Evolutionary conservation across 257 asterid species (phyloP).

Genomic region (Solanum ossicruentum): DNA sequence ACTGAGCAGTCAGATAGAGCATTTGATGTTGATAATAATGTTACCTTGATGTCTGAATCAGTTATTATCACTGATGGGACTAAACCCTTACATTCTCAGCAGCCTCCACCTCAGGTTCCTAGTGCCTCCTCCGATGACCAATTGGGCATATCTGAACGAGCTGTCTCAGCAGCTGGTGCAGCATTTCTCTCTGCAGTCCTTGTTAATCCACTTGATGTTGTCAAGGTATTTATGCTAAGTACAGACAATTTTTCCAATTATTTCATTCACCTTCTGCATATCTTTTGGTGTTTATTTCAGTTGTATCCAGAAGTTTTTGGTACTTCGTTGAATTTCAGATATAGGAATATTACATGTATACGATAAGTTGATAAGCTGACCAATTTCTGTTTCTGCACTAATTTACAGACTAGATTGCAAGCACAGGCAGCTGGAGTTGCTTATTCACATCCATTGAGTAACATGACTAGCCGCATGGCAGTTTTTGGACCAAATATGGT

Average conservation of each 20-base stretch:
- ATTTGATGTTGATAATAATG: conserved; percentile 11
- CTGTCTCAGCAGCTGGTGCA: conserved; percentile 88
- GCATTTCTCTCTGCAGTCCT: conserved; percentile 79
- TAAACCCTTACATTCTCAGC: conserved; percentile 19
- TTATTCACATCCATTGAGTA: conserved; percentile 79
- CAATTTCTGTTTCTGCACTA: neutral
- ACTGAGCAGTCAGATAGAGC: conserved; percentile 27
- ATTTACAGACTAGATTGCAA: conserved; percentile 77
- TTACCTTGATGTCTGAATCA: conserved; percentile 44
- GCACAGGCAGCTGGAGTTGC: conserved; percentile 94
- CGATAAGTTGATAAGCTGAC: neutral
- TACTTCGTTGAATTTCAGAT: neutral
- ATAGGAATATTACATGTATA: neutral
- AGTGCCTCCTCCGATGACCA: conserved; percentile 13
- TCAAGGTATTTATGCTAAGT: conserved; percentile 36
- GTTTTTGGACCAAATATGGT: conserved; percentile 93
- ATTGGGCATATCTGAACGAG: conserved; percentile 47
- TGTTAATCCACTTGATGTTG: conserved; percentile 90
- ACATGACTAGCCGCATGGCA: conserved; percentile 82
- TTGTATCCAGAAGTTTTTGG: neutral
- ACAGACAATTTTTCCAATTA: neutral
- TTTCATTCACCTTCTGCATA: neutral
- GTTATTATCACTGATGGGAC: conserved; percentile 18
- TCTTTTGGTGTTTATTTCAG: neutral
- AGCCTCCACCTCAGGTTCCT: conserved; percentile 2